Base-by-base conservation (phyloP, 768 basidiomycete species). In the Trametopsis cervina region DNA sequence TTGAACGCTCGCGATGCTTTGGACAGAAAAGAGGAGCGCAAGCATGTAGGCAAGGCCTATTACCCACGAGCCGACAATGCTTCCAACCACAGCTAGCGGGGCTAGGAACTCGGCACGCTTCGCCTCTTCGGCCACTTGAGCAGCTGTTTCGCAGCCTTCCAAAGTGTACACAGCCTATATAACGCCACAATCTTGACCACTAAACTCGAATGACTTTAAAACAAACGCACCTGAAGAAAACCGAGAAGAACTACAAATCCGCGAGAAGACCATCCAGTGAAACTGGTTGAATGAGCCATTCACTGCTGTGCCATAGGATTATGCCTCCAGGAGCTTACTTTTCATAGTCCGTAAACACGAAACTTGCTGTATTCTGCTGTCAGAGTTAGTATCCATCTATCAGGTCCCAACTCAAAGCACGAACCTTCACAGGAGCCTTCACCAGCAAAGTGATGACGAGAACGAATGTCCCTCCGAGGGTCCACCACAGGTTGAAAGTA, bases 91-190 rank as follows among this genome's bases (percentile, higher is more conserved):
- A 4, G 75, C 78, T 25, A 78, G 63, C 7, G 78, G 78, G 1
- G 78, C 76, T n/a, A 80, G 73, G 42, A 76, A 50, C 46, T 77
- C 75, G 0, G 78, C 78, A 17, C 73, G 72, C 41, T 70, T 65
- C 25, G 77, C 77, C 58, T 81, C 78, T 59, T 81, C 78, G 4
- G 78, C 78, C 5, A 80, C 72, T 56, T 80, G 78, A n/a, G 79
- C 78, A 35, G 78, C 77, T 4, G 78, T 80, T 57, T 80, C 78
- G 57, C 77, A 79, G 20, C 78, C 78, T 61, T 78, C 78, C 22
- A 79, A 68, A 1, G 78, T 78, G 53, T 80, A 80, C 11, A 80
- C 78, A 4, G 77, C 76, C 70, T 74, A 40, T 17, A 17, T 4
- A n/a, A 43, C 22, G 40, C 35, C 22, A 49, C 18, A 4, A 42